phyloP scores from a whole-genome alignment of 192 early-diverging fungal species.

The Podila horticola region DNA sequence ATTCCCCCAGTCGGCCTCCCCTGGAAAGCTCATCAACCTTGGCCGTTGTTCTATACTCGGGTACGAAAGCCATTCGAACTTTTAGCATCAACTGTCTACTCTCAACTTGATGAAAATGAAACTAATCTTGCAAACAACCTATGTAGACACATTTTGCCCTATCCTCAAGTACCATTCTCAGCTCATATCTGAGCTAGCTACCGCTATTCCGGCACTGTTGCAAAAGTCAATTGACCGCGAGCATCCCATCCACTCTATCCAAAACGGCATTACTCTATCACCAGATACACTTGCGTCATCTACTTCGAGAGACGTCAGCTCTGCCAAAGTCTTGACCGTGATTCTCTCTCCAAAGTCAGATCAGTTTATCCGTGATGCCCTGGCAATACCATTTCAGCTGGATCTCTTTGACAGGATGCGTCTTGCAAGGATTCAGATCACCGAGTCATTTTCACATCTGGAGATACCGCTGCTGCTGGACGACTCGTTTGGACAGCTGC shows the following conservation, averaged over 20 bases:
- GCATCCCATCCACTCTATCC: too few species aligned
- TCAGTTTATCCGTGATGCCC: background rate
- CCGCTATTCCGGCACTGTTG: constrained; percentile 15
- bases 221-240: background rate
- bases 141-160: constrained; percentile 30
- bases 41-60: constrained; percentile 21
- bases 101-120: background rate
- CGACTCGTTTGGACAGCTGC: constrained; percentile 20
- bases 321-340: background rate
- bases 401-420: constrained; percentile 26
- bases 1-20: too few species aligned
- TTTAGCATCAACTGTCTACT: background rate
- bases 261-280: too few species aligned
- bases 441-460: background rate
- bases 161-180: constrained; percentile 38
- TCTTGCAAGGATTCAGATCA: constrained; percentile 17
- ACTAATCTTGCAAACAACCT: background rate
- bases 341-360: constrained; percentile 33
- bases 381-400: constrained; percentile 29
- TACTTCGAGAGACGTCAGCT: too few species aligned
- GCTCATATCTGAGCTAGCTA: constrained; percentile 27
- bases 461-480: constrained; percentile 7
- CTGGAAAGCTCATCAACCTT: too few species aligned
- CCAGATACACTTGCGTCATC: too few species aligned
- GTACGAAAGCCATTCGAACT: background rate